Percentiles rank a stretch among this genome's conserved stretches.
Evolutionary conservation across 2,329 filamentous ascomycete species (phyloP).

Genomic region (Laburnicola sp.): DNA sequence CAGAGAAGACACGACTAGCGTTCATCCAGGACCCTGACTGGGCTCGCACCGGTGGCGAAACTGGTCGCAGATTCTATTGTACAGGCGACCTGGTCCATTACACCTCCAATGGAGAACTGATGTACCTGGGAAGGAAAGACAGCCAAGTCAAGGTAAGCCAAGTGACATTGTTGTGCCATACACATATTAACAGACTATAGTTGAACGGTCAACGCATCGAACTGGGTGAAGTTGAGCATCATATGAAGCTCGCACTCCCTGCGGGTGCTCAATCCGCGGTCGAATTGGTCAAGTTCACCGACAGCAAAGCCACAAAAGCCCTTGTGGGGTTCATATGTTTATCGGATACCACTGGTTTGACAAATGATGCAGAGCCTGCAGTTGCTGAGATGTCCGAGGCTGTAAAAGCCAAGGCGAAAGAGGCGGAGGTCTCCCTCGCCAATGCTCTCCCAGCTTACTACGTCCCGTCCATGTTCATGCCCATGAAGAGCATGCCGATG

Average conservation of each 20-base stretch:
- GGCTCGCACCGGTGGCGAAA: not conserved
- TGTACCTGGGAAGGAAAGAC: slow-evolving; percentile 15
- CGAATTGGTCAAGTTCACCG: slow-evolving; percentile 41
- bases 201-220: slow-evolving; percentile 52
- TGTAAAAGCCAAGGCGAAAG: slow-evolving; percentile 22
- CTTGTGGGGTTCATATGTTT: slow-evolving; percentile 36
- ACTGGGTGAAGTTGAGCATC: slow-evolving; percentile 51
- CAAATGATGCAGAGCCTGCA: slow-evolving; percentile 30
- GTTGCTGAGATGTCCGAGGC: slow-evolving; percentile 27
- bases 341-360: slow-evolving; percentile 5
- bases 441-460: slow-evolving; percentile 47
- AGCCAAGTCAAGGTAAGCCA: slow-evolving; percentile 18
- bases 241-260: slow-evolving; percentile 44
- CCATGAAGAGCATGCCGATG: slow-evolving; percentile 46
- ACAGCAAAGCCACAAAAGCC: slow-evolving; percentile 27
- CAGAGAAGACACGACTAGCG: slow-evolving; percentile 27
- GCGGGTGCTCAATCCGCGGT: slow-evolving; percentile 47
- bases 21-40: slow-evolving; percentile 19
- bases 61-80: slow-evolving; percentile 25
- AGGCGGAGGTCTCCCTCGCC: slow-evolving; percentile 29
- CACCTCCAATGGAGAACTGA: slow-evolving; percentile 8
- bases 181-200: slow-evolving; percentile 35
- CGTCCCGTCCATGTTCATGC: slow-evolving; percentile 50
- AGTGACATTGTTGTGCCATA: not conserved
- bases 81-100: slow-evolving; percentile 18